These are phyloP conservation scores for Crithidia bombi DNA, from an alignment of 208 protist genomes.

Conservation along the genomic window DNA sequence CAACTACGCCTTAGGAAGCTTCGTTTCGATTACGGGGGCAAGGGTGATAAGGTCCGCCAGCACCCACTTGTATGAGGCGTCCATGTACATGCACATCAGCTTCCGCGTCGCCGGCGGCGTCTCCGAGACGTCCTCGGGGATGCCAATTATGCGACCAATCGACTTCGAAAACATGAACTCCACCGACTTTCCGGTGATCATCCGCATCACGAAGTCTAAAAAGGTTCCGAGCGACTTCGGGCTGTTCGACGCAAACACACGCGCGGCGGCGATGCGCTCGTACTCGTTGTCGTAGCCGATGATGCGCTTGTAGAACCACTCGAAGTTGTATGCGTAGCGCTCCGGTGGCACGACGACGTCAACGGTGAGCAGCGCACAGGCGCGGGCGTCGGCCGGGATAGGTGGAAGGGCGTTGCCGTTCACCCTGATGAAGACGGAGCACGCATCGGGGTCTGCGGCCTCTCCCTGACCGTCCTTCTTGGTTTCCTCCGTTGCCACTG, in stretches of 20 bases:
- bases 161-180: conserved; percentile 63
- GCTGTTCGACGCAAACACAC: conserved; percentile 64
- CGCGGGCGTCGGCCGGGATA: conserved; percentile 58
- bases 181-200: conserved; percentile 63
- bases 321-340: conserved; percentile 63
- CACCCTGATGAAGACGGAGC: conserved; percentile 33
- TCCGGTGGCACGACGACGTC: conserved; percentile 79
- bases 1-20: conserved; percentile 28
- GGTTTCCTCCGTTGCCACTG: not conserved
- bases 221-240: conserved; percentile 40
- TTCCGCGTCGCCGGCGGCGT: conserved; percentile 69
- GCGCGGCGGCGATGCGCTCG: conserved; percentile 73
- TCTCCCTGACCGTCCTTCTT: not conserved
- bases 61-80: conserved; percentile 59
- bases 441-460: conserved; percentile 7
- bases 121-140: conserved; percentile 58
- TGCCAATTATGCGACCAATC: conserved; percentile 53
- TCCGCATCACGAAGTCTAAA: conserved; percentile 74
- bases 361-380: conserved; percentile 62
- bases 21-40: conserved; percentile 30
- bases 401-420: conserved; percentile 42
- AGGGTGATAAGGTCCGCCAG: conserved; percentile 60
- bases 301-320: conserved; percentile 87
- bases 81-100: conserved; percentile 80
- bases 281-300: conserved; percentile 71